Base-by-base conservation (phyloP, 2,329 filamentous ascomycete species). In the Hymenoscyphus repandus region DNA sequence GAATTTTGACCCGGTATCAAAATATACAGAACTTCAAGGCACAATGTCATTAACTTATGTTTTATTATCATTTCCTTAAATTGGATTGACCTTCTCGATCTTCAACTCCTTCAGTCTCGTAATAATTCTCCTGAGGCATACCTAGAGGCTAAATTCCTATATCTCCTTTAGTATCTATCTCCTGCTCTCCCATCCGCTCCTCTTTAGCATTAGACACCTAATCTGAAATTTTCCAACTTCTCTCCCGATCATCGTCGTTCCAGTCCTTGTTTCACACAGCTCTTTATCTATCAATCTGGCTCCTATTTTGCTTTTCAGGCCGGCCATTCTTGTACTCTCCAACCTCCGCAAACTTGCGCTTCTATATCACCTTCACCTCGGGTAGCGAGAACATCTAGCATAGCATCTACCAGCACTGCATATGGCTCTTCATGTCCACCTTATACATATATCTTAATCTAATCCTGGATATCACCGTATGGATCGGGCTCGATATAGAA, bases 271-370 rank as follows among this genome's bases (percentile, higher is more conserved):
- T 36, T 45, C 50, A 48, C 22, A 32, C 37, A 11, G 32, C 37
- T 11, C 30, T 38, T 20, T 49, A 45, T 27, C 38, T 6, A 7
- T 37, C 45, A 4, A 52, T 39, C 13, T 34, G 50, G 0, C 39
- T 33, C 30, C 50, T 44, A 40, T 52, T 45, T 9, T 49, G 50
- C 27, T 52, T 52, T 13, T 52, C 48, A 4, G 50, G 40, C 4
- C 36, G 32, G 6, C 50, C 50, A 18, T 38, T 52, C 27, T 52
- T 48, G 12, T 48, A 48, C 6, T 20, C n/a, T 9, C 50, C 40
- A 4, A 52, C 50, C 33, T 48, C 40, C 9, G 45, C 50, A 45
- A 48, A 34, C 11, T 32, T 22, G 5, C 15, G 30, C 12, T 34
- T 48, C 50, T 45, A 48, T 38, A 22, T n/a, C 22, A 40, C 15